Base-by-base conservation (phyloP, 768 basidiomycete genomes). In the Boletales sp. region DNA sequence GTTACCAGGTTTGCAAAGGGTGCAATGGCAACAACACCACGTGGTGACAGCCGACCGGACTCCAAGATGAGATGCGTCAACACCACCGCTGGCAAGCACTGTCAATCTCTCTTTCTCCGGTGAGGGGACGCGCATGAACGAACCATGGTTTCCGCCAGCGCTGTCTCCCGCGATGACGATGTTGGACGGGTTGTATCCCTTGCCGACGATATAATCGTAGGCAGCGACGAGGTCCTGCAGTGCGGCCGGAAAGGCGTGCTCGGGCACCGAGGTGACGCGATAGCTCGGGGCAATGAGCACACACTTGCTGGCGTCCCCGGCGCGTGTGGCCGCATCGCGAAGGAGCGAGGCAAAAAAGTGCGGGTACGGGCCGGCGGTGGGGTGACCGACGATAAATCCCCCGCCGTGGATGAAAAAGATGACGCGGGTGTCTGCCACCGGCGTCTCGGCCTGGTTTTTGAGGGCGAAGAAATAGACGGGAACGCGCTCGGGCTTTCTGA, bases 1-100 rank as follows among this genome's bases (percentile, higher is more conserved):
- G 4, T 14, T 2, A 59, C 63, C 8, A 19, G 51, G 7, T 44
- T 41, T 6, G 47, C 15, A 4, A 0, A 7, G 0, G 87, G 86
- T 0, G 83, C 71, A 30, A 87, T 72, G 18, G 84, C 67, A 21
- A 80, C 68, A 54, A 89, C 66, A 53, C 86, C 81, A 0, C 67
- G 62, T 38, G 81, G 79, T 33, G 84, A 69, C 4, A 70, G 68
- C 40, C 69, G 39, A 61, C 15, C 79, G 19, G 82, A 81, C 67
- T 87, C 84, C 51, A 74, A 69, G 36, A 80, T 63, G 19, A 67
- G 58, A 34, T 65, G 64, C 8, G 65, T 53, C 30, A 65, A 34
- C 4, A 65, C 50, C 8, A 67, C 3, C 31, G 65, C 65, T 60
- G 38, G 21, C 31, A 40, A 17, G 39, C 2, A n/a, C 10, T 35